phyloP scores from a whole-genome alignment of 352 stramenopile genomes.

The Chloridella minuta region DNA sequence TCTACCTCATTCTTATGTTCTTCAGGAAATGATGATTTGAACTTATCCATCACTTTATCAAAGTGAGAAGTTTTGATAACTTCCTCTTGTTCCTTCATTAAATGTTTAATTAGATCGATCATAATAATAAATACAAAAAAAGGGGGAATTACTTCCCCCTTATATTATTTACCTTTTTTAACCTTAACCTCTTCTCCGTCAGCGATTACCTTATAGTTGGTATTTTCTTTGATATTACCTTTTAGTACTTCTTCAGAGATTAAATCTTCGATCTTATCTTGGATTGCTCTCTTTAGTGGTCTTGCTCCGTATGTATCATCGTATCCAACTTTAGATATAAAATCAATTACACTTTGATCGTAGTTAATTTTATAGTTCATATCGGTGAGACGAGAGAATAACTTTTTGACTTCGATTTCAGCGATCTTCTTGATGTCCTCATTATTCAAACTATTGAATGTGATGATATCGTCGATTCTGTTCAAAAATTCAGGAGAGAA shows the following conservation, averaged over 20 bases:
- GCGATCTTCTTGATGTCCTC: slow-evolving; percentile 64
- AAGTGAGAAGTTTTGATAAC: too few species aligned
- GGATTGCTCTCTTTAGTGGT: slow-evolving; percentile 69
- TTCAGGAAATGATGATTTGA: too few species aligned
- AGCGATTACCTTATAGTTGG: background rate
- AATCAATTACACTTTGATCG: slow-evolving; percentile 50
- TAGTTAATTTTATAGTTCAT: slow-evolving; percentile 48
- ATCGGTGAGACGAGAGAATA: slow-evolving; percentile 49
- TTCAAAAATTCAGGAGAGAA: slow-evolving; percentile 95
- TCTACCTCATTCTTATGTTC: too few species aligned
- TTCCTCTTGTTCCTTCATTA: too few species aligned
- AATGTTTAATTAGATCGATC: too few species aligned
- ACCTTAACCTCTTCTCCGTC: background rate
- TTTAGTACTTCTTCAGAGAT: background rate
- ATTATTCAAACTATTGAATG: slow-evolving; percentile 70
- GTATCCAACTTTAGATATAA: slow-evolving; percentile 56
- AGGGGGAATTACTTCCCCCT: background rate
- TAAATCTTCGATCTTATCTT: slow-evolving; percentile 26
- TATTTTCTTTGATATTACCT: background rate
- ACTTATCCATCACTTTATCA: too few species aligned
- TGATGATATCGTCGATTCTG: slow-evolving; percentile 74
- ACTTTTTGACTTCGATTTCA: slow-evolving; percentile 52
- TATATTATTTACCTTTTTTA: slow-evolving; percentile 11
- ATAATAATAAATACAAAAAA: too few species aligned
- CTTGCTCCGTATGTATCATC: slow-evolving; percentile 71